phyloP scores from a whole-genome alignment of 164 flowering plant genomes.

The Nymphaea colorata region DNA sequence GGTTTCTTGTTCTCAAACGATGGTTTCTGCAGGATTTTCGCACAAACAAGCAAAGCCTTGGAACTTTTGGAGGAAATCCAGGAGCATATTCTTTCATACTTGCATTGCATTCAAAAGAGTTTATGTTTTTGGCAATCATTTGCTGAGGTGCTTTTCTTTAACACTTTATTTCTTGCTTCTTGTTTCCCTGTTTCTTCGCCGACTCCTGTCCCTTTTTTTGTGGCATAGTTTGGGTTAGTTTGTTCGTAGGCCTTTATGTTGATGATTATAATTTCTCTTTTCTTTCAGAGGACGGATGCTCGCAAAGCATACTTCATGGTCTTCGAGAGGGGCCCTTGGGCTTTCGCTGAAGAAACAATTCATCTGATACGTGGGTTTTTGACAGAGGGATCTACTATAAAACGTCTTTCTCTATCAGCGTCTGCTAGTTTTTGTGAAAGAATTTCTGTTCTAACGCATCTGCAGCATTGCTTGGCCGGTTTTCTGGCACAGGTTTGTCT shows the following conservation, averaged over 20 bases:
- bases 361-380: slow-evolving; percentile 34
- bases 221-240: slow-evolving; percentile 11
- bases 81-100: slow-evolving; percentile 36
- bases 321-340: slow-evolving; percentile 79
- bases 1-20: no score
- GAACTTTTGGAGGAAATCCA: slow-evolving; percentile 59
- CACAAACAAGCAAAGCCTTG: slow-evolving; percentile 31
- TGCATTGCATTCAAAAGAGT: slow-evolving; percentile 70
- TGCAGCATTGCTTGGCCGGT: slow-evolving; percentile 51
- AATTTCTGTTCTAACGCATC: slow-evolving; percentile 38
- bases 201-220: neutral
- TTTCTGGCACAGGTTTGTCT: slow-evolving; percentile 74
- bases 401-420: slow-evolving; percentile 41
- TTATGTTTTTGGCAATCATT: slow-evolving; percentile 73
- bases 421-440: slow-evolving; percentile 55
- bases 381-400: slow-evolving; percentile 38
- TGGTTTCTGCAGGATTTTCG: slow-evolving; percentile 19
- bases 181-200: neutral
- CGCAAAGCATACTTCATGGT: slow-evolving; percentile 66
- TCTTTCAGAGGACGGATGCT: slow-evolving; percentile 41
- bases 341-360: slow-evolving; percentile 49
- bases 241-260: neutral
- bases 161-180: neutral
- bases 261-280: slow-evolving; percentile 6
- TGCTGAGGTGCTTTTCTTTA: slow-evolving; percentile 55